These are phyloP conservation scores for Schizothecium vesticola DNA, from an alignment of 495 filamentous ascomycete species.

Conservation along the genomic window DNA sequence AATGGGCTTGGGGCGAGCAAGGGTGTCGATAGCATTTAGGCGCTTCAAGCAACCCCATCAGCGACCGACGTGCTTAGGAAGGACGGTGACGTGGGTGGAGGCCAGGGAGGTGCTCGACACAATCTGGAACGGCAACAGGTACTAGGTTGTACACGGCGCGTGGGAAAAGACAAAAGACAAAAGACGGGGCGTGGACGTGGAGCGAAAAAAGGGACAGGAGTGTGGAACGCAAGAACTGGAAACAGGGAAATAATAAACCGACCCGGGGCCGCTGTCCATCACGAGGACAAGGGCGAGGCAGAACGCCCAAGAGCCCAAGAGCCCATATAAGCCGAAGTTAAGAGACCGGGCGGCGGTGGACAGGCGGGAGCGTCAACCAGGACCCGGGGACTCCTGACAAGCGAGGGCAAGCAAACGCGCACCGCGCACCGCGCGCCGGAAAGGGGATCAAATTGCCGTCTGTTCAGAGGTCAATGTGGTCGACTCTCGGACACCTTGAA, in stretches of 20 bases:
- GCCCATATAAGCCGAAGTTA: neutral
- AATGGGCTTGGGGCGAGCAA: slow-evolving; percentile 3
- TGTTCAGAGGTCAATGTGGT: slow-evolving; percentile 19
- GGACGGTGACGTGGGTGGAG: slow-evolving; percentile 20
- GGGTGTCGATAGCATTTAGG: slow-evolving; percentile 27
- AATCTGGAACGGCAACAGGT: neutral
- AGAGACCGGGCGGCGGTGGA: neutral
- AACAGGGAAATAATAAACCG: slow-evolving; percentile 18
- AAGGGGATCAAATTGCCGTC: slow-evolving; percentile 14
- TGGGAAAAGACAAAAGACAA: neutral
- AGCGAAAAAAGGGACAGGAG: neutral
- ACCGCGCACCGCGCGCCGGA: slow-evolving; percentile 11
- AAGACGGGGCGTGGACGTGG: neutral
- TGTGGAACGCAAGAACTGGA: slow-evolving; percentile 4
- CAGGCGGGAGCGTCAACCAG: neutral
- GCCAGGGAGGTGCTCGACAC: slow-evolving; percentile 2
- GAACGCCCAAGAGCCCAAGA: neutral
- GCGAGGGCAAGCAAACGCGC: slow-evolving; percentile 11
- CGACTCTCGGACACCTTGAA: slow-evolving; percentile 21
- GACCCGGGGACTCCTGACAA: neutral
- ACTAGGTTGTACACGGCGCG: neutral
- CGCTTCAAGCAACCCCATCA: slow-evolving; percentile 25
- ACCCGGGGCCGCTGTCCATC: neutral
- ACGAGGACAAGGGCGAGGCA: neutral
- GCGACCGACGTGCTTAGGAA: slow-evolving; percentile 27